Evolutionary conservation across 164 flowering plant species (phyloP), one percentile per base, ranked within the genome.

Genomic region (Euptelea pleiosperma): DNA sequence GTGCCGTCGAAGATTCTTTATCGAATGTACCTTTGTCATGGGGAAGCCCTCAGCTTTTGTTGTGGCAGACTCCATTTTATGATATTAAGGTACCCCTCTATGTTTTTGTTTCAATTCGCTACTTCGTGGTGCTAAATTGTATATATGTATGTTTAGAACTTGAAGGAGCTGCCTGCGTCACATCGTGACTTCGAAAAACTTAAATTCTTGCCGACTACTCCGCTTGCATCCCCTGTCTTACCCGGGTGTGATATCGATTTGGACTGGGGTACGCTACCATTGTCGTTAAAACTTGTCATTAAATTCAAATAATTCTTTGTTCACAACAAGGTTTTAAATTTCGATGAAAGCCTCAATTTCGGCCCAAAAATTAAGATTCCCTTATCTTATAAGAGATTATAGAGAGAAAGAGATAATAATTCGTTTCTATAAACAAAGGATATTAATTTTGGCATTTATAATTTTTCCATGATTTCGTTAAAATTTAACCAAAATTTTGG

Each of bases 31-130:
- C 70, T 41, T 52, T 50, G 55, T 22, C 49, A 29, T 70, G 65
- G 40, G 78, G 73, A 16, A 62, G 44, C 18, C 72, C 79, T 3
- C 57, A 60, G 33, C 31, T 86, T 70, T 65, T 67, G 6, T 37
- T 52, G 25, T 91, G 95, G 95, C 65, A 33, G 53, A 77, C 89
- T 70, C 84, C 89, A 35, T 82, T 86, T 64, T 86, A 80, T 68
- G 81, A 86, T 68, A 60, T 79, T 26, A 61, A 82, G 84, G 93
- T 85, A 58, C 12, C 53, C 18, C 34, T 34, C 25, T 67, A 45
- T 54, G 41, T 26, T 58, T 10, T 33, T 54, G 14, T 19, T 19
- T 54, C 21, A 36, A n/a, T n/a, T n/a, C n/a, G 12, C 39, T 25
- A 15, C 8, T 15, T 16, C 33, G 5, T 26, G 22, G 19, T 55